These are phyloP conservation scores for Neurospora tetraspora DNA, from an alignment of 495 filamentous ascomycete genomes.

Conservation along the genomic window DNA sequence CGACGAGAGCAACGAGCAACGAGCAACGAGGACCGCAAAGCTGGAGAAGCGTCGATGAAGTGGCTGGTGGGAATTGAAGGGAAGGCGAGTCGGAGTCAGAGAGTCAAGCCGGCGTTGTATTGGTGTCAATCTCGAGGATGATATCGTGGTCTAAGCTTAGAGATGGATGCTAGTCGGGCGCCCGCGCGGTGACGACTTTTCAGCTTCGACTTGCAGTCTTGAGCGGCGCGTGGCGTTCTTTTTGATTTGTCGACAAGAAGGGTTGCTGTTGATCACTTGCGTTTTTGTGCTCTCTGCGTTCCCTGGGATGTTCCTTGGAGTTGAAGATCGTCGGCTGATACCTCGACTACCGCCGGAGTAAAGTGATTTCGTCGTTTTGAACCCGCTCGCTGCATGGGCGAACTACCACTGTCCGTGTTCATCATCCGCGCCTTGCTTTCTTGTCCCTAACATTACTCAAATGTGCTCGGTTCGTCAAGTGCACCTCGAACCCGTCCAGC, in stretches of 20 bases:
- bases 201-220: background rate
- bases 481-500: conserved; percentile 81
- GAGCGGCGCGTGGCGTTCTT: background rate
- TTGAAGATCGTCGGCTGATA: background rate
- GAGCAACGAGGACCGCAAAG: no score
- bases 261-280: background rate
- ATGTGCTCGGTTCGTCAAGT: conserved; percentile 73
- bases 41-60: no score
- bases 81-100: no score
- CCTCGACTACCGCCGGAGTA: background rate
- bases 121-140: no score
- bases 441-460: conserved; percentile 51
- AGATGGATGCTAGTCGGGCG: no score
- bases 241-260: background rate
- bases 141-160: no score
- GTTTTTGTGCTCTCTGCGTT: background rate
- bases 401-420: background rate
- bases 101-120: no score
- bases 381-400: background rate
- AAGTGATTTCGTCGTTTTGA: background rate
- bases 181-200: background rate
- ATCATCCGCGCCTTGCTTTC: background rate
- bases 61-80: no score
- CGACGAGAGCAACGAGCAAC: no score
- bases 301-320: background rate